Evolutionary conservation across 2,329 filamentous ascomycete species (phyloP).

Genomic region (Zalaria sp.): DNA sequence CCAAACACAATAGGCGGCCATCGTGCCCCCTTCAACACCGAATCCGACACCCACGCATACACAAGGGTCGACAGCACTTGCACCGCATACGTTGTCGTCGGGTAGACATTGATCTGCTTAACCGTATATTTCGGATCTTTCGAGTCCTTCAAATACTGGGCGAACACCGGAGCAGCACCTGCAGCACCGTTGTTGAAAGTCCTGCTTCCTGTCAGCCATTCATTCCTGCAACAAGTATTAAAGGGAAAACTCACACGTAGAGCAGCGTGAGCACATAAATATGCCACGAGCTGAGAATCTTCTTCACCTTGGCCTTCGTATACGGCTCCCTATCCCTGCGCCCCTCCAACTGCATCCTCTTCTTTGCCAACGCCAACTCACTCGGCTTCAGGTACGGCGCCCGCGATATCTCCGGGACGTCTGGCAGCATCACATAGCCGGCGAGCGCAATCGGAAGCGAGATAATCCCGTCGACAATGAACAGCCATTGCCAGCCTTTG

Average conservation of each 20-base stretch:
- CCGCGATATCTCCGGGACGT: slow-evolving; percentile 35
- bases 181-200: slow-evolving; percentile 48
- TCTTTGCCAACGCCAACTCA: slow-evolving; percentile 32
- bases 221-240: background rate
- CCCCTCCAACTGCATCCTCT: slow-evolving; percentile 37
- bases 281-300: slow-evolving; percentile 50
- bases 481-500: slow-evolving; percentile 37
- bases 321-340: slow-evolving; percentile 30
- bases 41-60: slow-evolving; percentile 54
- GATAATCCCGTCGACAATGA: slow-evolving; percentile 41
- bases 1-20: slow-evolving; percentile 53
- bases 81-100: slow-evolving; percentile 36
- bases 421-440: slow-evolving; percentile 35
- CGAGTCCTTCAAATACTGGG: slow-evolving; percentile 28
- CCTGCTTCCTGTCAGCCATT: slow-evolving; percentile 9
- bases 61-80: slow-evolving; percentile 45
- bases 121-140: slow-evolving; percentile 31
- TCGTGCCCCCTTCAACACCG: slow-evolving; percentile 41
- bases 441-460: slow-evolving; percentile 36
- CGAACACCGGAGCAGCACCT: slow-evolving; percentile 41
- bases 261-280: slow-evolving; percentile 44
- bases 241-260: slow-evolving; percentile 32
- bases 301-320: slow-evolving; percentile 34
- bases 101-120: slow-evolving; percentile 42
- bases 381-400: slow-evolving; percentile 31